A percentile compares a stretch with the other conserved stretches of the same genome.
phyloP scores from a whole-genome alignment of 163 green algal genomes.

The Volvox carteri region DNA sequence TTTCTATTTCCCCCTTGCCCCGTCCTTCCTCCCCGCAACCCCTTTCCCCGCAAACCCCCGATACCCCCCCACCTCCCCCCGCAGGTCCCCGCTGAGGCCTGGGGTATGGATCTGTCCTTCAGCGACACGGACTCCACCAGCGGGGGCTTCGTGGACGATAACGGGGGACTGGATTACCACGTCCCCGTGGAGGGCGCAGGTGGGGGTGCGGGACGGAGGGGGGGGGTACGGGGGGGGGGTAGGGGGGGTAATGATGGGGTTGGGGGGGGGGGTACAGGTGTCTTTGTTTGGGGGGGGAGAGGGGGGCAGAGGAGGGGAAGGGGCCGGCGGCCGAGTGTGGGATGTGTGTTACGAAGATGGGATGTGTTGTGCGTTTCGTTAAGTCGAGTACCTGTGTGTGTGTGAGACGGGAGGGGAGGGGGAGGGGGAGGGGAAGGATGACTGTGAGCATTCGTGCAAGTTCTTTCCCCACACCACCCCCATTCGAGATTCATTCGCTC shows the following conservation, averaged over 20 bases:
- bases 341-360: background rate
- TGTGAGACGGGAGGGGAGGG: background rate
- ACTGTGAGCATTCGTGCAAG: no score
- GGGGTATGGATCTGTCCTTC: constrained; percentile 94
- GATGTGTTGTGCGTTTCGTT: background rate
- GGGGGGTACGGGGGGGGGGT: no score
- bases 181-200: constrained; percentile 72
- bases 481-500: no score
- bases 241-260: background rate
- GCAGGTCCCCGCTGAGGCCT: constrained; percentile 84
- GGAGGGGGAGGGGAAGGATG: background rate
- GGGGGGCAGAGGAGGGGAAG: background rate
- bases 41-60: background rate
- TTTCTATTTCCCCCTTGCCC: no score
- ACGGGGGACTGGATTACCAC: constrained; percentile 94
- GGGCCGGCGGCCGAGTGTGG: no score
- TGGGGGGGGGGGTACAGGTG: background rate
- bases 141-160: constrained; percentile 88
- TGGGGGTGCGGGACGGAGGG: background rate
- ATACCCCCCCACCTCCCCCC: background rate
- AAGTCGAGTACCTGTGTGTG: background rate
- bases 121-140: constrained; percentile 68
- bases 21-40: background rate
- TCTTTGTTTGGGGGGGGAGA: no score
- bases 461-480: no score